These are phyloP conservation scores for Tubosaeta sp. DNA, from an alignment of 768 basidiomycete genomes.

Conservation along the genomic window DNA sequence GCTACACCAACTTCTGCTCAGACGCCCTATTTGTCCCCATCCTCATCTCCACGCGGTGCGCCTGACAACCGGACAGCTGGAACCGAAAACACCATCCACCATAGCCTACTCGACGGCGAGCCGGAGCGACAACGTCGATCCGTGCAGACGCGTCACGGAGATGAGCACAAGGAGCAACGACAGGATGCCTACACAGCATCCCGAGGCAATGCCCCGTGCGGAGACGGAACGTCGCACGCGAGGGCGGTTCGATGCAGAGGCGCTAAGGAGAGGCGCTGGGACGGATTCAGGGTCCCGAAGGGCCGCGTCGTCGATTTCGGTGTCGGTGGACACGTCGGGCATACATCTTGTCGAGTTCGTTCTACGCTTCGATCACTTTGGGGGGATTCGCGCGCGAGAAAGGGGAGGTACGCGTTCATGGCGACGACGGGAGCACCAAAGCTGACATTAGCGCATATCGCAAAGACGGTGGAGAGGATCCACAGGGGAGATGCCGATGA, in stretches of 20 bases:
- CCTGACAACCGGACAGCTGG: constrained; percentile 78
- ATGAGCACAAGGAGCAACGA: constrained; percentile 70
- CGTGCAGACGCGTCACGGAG: constrained; percentile 67
- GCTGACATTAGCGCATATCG: constrained; percentile 50
- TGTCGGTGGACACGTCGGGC: constrained; percentile 21
- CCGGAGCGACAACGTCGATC: constrained; percentile 73
- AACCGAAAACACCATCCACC: constrained; percentile 84
- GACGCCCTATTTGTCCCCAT: constrained; percentile 39
- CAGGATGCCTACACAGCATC: constrained; percentile 80
- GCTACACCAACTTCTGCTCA: constrained; percentile 56
- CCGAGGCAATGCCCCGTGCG: constrained; percentile 81
- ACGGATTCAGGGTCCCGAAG: too few relatives aligned
- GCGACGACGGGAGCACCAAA: constrained; percentile 88
- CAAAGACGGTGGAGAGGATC: too few relatives aligned
- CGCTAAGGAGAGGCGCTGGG: constrained; percentile 39
- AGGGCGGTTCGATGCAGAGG: too few relatives aligned
- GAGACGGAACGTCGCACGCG: too few relatives aligned
- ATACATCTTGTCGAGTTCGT: constrained; percentile 30
- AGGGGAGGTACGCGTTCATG: constrained; percentile 86
- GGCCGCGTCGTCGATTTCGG: constrained; percentile 4
- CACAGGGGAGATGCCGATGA: too few relatives aligned
- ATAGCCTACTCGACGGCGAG: constrained; percentile 82
- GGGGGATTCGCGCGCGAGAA: too few relatives aligned
- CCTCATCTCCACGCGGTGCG: neutral
- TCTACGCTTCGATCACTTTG: too few relatives aligned